Evolutionary conservation across 2,329 filamentous ascomycete species (phyloP).

Genomic region (Pseudogymnoascus sp.): DNA sequence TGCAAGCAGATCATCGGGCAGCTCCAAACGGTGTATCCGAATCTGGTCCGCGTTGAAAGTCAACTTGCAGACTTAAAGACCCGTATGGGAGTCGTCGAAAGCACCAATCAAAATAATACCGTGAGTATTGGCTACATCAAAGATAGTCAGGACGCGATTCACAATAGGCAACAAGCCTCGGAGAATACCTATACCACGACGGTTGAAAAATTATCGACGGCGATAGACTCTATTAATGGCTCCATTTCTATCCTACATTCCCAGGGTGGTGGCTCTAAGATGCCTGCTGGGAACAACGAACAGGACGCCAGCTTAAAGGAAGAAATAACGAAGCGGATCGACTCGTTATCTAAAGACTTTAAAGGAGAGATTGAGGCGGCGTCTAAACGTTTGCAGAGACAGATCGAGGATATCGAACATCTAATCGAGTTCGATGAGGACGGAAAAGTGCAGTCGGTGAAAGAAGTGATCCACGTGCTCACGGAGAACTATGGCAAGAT

Average conservation of each 20-base stretch:
- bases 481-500: background rate
- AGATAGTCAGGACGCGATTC: background rate
- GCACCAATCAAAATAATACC: background rate
- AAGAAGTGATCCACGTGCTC: background rate
- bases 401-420: background rate
- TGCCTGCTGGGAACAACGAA: background rate
- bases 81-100: background rate
- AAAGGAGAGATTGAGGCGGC: background rate
- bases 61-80: background rate
- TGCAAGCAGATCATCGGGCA: conserved; percentile 26
- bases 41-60: background rate
- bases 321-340: background rate
- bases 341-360: background rate
- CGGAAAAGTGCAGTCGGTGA: background rate
- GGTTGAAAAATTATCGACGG: background rate
- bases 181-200: too few species aligned
- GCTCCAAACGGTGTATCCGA: conserved; percentile 9
- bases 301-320: background rate
- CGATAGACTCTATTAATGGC: background rate
- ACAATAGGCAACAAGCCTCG: background rate
- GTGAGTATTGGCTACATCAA: background rate
- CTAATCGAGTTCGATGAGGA: background rate
- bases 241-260: background rate
- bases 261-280: background rate
- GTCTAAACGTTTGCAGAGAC: background rate